A percentile compares a stretch with the other conserved stretches of the same genome.
These are phyloP conservation scores for Allium fistulosum DNA, from an alignment of 106 monocot genomes.

Conservation along the genomic window DNA sequence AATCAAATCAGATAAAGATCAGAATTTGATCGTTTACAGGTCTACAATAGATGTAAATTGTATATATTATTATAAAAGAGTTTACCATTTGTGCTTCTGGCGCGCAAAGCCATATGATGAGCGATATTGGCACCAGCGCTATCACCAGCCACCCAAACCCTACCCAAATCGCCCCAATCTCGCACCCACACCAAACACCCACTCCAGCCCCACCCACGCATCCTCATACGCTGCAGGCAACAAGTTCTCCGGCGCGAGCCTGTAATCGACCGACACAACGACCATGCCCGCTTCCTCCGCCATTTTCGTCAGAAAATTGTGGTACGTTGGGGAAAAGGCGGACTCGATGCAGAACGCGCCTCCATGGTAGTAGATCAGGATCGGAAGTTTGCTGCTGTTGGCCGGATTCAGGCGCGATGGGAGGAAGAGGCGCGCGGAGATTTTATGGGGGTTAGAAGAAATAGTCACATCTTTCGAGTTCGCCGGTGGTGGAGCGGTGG, in stretches of 20 bases:
- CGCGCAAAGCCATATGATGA: constrained; percentile 38
- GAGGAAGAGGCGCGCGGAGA: constrained; percentile 38
- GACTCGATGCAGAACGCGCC: constrained; percentile 46
- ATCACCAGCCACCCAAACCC: constrained; percentile 42
- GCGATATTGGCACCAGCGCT: constrained; percentile 52
- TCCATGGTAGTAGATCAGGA: constrained; percentile 62
- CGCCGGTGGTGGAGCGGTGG: background rate
- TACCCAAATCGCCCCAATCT: constrained; percentile 25
- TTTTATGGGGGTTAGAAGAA: background rate
- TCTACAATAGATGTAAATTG: too few species aligned
- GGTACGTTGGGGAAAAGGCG: constrained; percentile 30
- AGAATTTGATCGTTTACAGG: too few species aligned
- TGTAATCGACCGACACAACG: constrained; percentile 55
- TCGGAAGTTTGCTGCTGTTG: constrained; percentile 20
- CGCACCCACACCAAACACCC: constrained; percentile 23
- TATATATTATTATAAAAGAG: too few species aligned
- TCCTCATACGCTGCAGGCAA: constrained; percentile 60
- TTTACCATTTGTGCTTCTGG: background rate
- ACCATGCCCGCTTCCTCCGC: constrained; percentile 16
- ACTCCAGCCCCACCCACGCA: constrained; percentile 37
- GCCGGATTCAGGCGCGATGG: background rate
- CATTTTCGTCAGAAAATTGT: constrained; percentile 37
- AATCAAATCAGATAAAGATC: too few species aligned
- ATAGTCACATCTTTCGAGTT: constrained; percentile 10
- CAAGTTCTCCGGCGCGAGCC: constrained; percentile 54